Base-by-base conservation (phyloP, 140 eudicot genomes). In the Cichorium intybus region DNA sequence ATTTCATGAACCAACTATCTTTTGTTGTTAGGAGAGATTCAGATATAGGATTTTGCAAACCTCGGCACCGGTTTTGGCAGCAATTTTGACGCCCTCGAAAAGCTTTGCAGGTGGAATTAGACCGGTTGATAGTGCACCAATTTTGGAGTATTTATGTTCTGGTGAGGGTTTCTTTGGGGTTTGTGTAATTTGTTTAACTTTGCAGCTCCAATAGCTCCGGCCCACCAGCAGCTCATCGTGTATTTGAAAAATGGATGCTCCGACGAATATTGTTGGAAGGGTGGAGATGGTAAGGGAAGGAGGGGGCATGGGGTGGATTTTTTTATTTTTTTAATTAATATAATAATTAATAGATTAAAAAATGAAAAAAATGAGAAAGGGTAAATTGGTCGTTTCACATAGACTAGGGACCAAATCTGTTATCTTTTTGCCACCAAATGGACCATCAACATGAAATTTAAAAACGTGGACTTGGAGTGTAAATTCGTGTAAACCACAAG, bases 221-320 rank as follows among this genome's bases (percentile, higher is more conserved):
- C 89, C 97, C 95, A 87, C 97, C 97, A 90, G 96, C 90, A 90
- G 85, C 95, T 90, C 97, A 87, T 90, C 26, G 71, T 31, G 69
- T 12, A 12, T 12, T 9, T 2, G 53, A 12, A 11, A 55, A 34
- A 64, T 31, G 60, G 61, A 49, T 11, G 29, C 22, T 64, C 23
- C 37, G 54, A 12, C 15, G 62, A 39, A 5, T 39, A 57, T 2
- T n/a, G 26, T 20, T 24, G 29, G 68, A 31, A 49, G 50, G 54
- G 41, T 16, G 69, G 53, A 26, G 54, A 48, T 23, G 28, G 48
- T 7, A 35, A 34, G 3, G 15, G 64, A 33, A 61, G 20, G 59
- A 21, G 64, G 61, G n/a, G n/a, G n/a, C n/a, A n/a, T n/a, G n/a
- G n/a, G n/a, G n/a, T n/a, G n/a, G n/a, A n/a, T n/a, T n/a, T n/a